Conservation (phyloP, 495 filamentous ascomycete genomes). For the Aspergillus diversus region DNA sequence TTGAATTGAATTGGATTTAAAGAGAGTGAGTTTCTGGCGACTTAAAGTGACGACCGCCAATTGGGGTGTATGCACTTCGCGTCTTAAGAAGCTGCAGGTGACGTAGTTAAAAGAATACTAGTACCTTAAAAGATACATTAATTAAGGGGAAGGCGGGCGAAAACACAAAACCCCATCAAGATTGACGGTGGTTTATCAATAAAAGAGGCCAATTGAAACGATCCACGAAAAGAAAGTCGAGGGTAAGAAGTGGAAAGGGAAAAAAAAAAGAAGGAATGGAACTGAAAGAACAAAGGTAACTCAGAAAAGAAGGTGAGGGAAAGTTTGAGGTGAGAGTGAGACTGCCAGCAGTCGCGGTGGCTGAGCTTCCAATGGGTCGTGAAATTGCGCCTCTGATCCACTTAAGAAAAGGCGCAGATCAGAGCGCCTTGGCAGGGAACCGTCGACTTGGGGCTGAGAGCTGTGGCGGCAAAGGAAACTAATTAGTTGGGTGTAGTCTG, state of each 20-base stretch:
- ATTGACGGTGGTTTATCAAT: too few species aligned
- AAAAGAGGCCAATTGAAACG: neutral
- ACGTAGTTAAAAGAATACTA: neutral
- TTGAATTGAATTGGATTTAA: neutral
- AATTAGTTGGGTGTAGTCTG: too few species aligned
- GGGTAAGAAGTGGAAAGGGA: conserved; percentile 8
- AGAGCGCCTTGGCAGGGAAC: too few species aligned
- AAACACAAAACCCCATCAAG: neutral
- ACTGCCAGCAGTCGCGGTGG: neutral
- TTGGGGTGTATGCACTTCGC: neutral
- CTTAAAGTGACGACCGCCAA: neutral
- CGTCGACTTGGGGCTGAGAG: too few species aligned
- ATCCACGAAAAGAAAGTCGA: conserved; percentile 9
- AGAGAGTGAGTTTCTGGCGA: neutral
- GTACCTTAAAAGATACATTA: neutral
- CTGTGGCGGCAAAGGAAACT: too few species aligned
- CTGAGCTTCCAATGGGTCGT: too few species aligned
- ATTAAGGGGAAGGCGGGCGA: conserved; percentile 1
- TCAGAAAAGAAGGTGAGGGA: conserved; percentile 1
- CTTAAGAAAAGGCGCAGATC: too few species aligned
- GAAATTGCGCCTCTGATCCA: too few species aligned
- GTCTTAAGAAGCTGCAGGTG: neutral
- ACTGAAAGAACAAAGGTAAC: conserved; percentile 15
- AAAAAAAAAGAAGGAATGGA: conserved; percentile 16
- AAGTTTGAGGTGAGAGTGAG: neutral